Evolutionary conservation across 1,139 yeast species (phyloP), one percentile per base, ranked within the genome.

Genomic region (Scheffersomyces cryptocercus): DNA sequence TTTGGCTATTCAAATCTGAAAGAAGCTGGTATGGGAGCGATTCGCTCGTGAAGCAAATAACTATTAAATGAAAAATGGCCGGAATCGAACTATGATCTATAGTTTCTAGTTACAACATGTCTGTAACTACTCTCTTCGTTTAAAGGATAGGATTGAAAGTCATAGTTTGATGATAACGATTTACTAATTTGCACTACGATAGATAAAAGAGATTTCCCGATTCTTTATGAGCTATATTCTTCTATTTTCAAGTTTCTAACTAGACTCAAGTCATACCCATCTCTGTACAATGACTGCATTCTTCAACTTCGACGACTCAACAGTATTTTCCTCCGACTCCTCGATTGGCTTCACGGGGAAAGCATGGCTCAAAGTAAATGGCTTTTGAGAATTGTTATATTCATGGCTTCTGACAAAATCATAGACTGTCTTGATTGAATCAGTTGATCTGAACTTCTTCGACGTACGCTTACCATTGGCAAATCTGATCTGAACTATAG

Each of bases 251-350:
- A 26, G 12, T 2, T 36, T 28, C 26, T 36, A 11, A 34, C 29
- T 46, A 56, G 30, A 13, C 35, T 14, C 24, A 15, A 31, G 11
- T 31, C 20, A 31, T 14, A 46, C 56, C 93, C 93, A 86, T 66
- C 95, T 82, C 64, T 91, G 98, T 13, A 91, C 90, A 29, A 91
- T 83, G n/a, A 89, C 97, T 0, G 97, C 82, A 54, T 88, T 88
- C 46, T 80, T 79, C 54, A 89, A 74, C 38, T 88, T 88, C 3
- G 96, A 95, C 32, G 83, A 91, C 44, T 75, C 81, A 38, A 93
- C 79, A 2, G 85, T 76, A 34, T 73, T 61, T 5, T 69, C 71
- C 3, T 45, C 47, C 34, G 73, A 69, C 47, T 86, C 82, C 41
- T 77, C 82, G 40, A 91, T 80, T 33, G 86, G 84, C 61, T 82